These are phyloP conservation scores for Passiflora organensis DNA, from an alignment of 345 rosid species.

Conservation along the genomic window DNA sequence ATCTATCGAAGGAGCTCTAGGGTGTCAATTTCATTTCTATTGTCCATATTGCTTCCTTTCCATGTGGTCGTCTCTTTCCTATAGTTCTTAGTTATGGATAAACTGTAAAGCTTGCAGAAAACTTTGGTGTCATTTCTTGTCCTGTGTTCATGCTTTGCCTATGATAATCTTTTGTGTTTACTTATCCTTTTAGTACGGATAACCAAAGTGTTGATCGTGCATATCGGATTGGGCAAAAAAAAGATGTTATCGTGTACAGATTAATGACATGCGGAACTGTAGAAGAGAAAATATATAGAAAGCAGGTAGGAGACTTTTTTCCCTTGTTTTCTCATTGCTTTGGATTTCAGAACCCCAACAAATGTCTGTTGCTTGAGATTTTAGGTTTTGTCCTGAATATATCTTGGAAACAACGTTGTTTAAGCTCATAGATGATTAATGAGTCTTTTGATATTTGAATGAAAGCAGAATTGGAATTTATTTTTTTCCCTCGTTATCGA, in stretches of 20 bases:
- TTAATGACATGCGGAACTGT: constrained; percentile 96
- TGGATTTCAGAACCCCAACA: too few relatives aligned
- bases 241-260: constrained; percentile 89
- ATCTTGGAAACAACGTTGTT: too few relatives aligned
- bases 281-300: constrained; percentile 95
- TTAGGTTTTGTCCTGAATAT: too few relatives aligned
- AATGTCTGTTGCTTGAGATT: too few relatives aligned
- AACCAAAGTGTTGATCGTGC: constrained; percentile 99
- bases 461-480: too few relatives aligned
- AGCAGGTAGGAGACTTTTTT: constrained; percentile 51
- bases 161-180: neutral
- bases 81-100: neutral
- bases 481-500: too few relatives aligned
- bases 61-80: neutral
- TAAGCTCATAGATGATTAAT: too few relatives aligned
- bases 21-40: neutral
- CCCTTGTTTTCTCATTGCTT: neutral
- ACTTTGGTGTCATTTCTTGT: neutral
- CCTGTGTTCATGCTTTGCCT: neutral
- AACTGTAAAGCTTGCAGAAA: neutral
- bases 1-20: neutral
- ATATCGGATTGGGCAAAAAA: constrained; percentile 90
- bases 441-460: too few relatives aligned
- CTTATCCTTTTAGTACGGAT: constrained; percentile 56
- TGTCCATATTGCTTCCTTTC: neutral